Evolutionary conservation across 139 green algal species (phyloP).

Genomic region (Marvania coccoides): DNA sequence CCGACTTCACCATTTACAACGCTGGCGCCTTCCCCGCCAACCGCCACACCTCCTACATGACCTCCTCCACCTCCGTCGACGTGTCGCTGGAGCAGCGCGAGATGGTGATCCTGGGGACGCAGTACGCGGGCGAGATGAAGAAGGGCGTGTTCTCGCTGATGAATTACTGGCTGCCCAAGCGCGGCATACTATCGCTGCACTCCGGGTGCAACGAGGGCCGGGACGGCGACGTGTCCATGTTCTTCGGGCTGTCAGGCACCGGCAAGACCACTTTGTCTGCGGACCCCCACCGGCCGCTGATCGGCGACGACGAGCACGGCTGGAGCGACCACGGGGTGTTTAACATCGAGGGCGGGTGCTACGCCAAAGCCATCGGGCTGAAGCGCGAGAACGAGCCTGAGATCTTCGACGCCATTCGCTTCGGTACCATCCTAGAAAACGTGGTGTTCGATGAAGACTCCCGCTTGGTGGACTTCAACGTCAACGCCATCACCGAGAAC

Average conservation of each 20-base stretch:
- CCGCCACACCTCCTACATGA: slow-evolving; percentile 84
- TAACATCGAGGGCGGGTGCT: slow-evolving; percentile 96
- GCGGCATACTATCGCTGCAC: slow-evolving; percentile 81
- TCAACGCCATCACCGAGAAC: slow-evolving; percentile 79
- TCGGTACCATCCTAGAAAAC: slow-evolving; percentile 90
- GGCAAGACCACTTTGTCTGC: slow-evolving; percentile 75
- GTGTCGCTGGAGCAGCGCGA: slow-evolving; percentile 67
- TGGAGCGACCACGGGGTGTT: slow-evolving; percentile 82
- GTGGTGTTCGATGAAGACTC: slow-evolving; percentile 53
- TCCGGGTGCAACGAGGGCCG: slow-evolving; percentile 79
- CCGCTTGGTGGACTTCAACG: neutral
- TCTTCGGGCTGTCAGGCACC: slow-evolving; percentile 81
- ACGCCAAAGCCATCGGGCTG: slow-evolving; percentile 88
- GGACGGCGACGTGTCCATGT: slow-evolving; percentile 66
- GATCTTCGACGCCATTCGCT: slow-evolving; percentile 86
- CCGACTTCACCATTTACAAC: slow-evolving; percentile 96
- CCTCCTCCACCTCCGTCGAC: slow-evolving; percentile 76
- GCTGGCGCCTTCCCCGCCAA: slow-evolving; percentile 82
- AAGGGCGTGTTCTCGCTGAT: slow-evolving; percentile 56
- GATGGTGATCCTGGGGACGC: slow-evolving; percentile 79
- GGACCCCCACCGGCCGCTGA: slow-evolving; percentile 73
- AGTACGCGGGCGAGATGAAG: slow-evolving; percentile 71
- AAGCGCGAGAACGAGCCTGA: slow-evolving; percentile 73
- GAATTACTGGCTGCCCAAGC: slow-evolving; percentile 88
- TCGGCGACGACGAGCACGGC: slow-evolving; percentile 93